These are phyloP conservation scores for Incumbomyces delicatus DNA, from an alignment of 2,329 filamentous ascomycete species.

Conservation along the genomic window DNA sequence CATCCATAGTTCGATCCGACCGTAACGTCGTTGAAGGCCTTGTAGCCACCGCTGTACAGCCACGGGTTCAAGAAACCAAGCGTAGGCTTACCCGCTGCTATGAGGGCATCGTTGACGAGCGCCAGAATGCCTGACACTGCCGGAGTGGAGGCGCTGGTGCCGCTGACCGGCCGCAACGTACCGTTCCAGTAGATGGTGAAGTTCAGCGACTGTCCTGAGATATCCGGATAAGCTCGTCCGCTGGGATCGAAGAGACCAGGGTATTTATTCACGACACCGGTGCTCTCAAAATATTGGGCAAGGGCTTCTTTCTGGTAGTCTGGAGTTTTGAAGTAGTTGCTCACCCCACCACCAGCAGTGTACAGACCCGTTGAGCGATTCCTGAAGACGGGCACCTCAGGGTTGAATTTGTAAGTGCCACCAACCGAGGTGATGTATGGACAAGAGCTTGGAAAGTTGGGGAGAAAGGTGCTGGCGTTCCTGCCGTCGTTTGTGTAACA, in stretches of 20 bases:
- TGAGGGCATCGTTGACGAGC: conserved; percentile 52
- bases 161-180: conserved; percentile 26
- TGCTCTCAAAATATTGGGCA: conserved; percentile 32
- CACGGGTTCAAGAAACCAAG: conserved; percentile 54
- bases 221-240: conserved; percentile 47
- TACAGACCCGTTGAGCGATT: conserved; percentile 31
- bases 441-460: conserved; percentile 57
- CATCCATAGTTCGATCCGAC: conserved; percentile 28
- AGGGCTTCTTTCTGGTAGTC: conserved; percentile 39
- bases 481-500: conserved; percentile 53
- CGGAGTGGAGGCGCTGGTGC: conserved; percentile 46
- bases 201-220: conserved; percentile 49
- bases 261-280: conserved; percentile 33
- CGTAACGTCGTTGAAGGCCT: conserved; percentile 40
- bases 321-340: conserved; percentile 40
- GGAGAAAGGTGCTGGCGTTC: conserved; percentile 46
- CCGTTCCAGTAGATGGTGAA: conserved; percentile 38
- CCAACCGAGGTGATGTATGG: conserved; percentile 61
- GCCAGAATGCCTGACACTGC: conserved; percentile 49
- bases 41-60: conserved; percentile 42
- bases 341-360: conserved; percentile 41
- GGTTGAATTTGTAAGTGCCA: conserved; percentile 41
- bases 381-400: conserved; percentile 40
- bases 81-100: conserved; percentile 40
- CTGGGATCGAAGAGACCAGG: conserved; percentile 40